These are phyloP conservation scores for Tulasnella sp. DNA, from an alignment of 768 basidiomycete genomes.

Conservation along the genomic window DNA sequence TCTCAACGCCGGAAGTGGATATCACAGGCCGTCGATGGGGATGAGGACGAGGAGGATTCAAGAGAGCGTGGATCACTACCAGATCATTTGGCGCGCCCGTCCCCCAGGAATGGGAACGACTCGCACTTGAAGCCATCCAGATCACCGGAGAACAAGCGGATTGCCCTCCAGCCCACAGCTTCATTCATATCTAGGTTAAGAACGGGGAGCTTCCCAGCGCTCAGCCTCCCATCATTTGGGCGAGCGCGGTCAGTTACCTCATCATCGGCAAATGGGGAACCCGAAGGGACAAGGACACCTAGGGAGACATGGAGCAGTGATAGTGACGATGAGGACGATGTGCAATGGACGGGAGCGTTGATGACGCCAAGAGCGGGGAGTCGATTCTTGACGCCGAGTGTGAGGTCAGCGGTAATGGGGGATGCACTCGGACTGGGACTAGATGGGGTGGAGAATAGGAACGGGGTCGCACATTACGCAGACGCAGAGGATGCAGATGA, in stretches of 20 bases:
- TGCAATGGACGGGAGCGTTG: constrained; percentile 5
- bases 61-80: neutral
- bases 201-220: neutral
- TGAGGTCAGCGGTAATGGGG: neutral
- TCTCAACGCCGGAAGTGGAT: neutral
- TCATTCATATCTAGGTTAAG: neutral
- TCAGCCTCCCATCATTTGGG: neutral
- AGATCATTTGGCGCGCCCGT: neutral
- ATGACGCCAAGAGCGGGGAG: constrained; percentile 3
- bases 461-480: neutral
- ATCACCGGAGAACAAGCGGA: neutral
- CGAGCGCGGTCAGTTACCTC: no score
- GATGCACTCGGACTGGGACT: constrained; percentile 2
- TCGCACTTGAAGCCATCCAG: no score
- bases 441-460: neutral
- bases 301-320: neutral
- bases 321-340: neutral
- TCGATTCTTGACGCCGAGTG: neutral
- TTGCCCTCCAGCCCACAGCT: neutral
- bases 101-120: neutral
- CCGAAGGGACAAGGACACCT: no score
- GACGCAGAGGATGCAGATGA: neutral
- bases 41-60: neutral
- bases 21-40: neutral
- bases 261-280: neutral